Conservation (phyloP, 495 filamentous ascomycete species). For the Annulohypoxylon bovei region DNA sequence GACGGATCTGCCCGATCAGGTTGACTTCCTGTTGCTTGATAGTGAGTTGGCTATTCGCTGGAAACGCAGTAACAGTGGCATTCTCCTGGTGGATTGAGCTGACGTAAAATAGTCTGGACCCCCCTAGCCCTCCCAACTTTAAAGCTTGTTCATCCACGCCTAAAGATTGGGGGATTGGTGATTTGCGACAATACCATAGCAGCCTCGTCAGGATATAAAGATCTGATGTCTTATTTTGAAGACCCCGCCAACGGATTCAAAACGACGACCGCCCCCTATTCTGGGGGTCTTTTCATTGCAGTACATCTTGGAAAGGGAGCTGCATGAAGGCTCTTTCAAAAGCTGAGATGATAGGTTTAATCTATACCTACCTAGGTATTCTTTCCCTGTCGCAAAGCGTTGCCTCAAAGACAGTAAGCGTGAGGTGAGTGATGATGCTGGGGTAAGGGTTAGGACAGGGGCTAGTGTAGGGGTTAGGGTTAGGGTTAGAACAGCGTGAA, state of each 20-base stretch:
- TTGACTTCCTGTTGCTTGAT: constrained; percentile 65
- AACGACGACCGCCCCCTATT: constrained; percentile 35
- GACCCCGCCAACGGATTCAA: constrained; percentile 45
- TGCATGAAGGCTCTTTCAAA: not conserved
- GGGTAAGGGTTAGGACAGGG: not conserved
- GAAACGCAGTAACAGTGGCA: not conserved
- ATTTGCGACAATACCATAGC: constrained; percentile 60
- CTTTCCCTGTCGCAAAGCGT: not conserved
- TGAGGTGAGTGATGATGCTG: too few species aligned
- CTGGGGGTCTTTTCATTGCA: constrained; percentile 31
- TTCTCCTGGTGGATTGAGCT: not conserved
- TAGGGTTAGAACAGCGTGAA: not conserved
- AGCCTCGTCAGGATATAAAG: constrained; percentile 48
- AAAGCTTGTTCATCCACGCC: constrained; percentile 55
- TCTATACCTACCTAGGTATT: not conserved
- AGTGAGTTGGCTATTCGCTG: constrained; percentile 49
- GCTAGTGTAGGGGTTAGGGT: not conserved
- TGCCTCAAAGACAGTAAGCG: too few species aligned
- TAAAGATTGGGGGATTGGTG: constrained; percentile 61
- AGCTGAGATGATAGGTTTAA: not conserved
- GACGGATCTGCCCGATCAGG: constrained; percentile 49
- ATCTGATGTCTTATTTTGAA: constrained; percentile 37
- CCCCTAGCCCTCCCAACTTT: constrained; percentile 62
- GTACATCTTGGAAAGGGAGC: constrained; percentile 23
- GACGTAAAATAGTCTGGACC: constrained; percentile 59